These are phyloP conservation scores for Asterophora parasitica DNA, from an alignment of 768 basidiomycete genomes.

Conservation along the genomic window DNA sequence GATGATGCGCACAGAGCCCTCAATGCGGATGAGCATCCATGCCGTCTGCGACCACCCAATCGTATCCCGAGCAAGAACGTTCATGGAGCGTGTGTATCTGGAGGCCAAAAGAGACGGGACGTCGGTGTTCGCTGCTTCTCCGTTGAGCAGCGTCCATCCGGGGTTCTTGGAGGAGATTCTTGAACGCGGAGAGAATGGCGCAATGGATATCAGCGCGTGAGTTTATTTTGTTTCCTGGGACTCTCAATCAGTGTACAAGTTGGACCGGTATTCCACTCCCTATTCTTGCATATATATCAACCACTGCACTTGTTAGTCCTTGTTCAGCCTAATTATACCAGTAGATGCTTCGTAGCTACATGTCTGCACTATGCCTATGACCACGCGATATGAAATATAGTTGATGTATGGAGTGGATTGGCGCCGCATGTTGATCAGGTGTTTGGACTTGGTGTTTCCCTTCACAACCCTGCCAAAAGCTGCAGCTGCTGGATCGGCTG, in stretches of 20 bases:
- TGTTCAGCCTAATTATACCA: constrained; percentile 11
- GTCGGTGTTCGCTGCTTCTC: constrained; percentile 53
- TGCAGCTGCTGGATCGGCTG: constrained; percentile 1
- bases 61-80: constrained; percentile 54
- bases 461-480: background rate
- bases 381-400: constrained; percentile 8
- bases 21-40: constrained; percentile 49
- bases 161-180: constrained; percentile 68
- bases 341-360: constrained; percentile 8
- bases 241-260: constrained; percentile 2
- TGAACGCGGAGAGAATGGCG: constrained; percentile 22
- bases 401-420: constrained; percentile 4
- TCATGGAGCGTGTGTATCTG: constrained; percentile 53
- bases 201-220: constrained; percentile 38
- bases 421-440: constrained; percentile 12
- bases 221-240: constrained; percentile 15
- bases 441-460: constrained; percentile 1
- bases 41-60: constrained; percentile 59
- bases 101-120: constrained; percentile 30
- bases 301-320: constrained; percentile 3
- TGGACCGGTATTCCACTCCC: constrained; percentile 7
- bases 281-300: constrained; percentile 14
- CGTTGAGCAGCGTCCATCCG: constrained; percentile 50
- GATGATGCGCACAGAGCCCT: constrained; percentile 77
- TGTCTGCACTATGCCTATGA: constrained; percentile 5